A percentile compares a stretch with the other conserved stretches of the same genome.
These are phyloP conservation scores for Chloris gayana DNA, from an alignment of 176 grass and related monocot genomes.

Conservation along the genomic window DNA sequence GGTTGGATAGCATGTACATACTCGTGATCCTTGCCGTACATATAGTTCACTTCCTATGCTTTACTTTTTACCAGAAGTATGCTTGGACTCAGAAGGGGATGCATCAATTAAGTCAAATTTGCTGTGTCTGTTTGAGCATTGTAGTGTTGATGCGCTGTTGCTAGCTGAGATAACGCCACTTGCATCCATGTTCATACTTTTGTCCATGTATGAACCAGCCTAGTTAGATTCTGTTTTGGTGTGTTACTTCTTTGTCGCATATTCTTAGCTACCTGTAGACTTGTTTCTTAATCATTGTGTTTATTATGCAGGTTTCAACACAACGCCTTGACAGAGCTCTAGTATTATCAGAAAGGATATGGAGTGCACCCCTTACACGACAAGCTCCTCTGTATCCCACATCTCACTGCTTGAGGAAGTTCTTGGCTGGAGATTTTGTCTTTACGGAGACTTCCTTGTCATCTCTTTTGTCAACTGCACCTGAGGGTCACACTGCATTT, in stretches of 20 bases:
- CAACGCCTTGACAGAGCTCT: conserved; percentile 36
- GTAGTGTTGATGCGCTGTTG: background rate
- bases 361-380: conserved; percentile 66
- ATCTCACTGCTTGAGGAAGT: conserved; percentile 81
- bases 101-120: conserved; percentile 4
- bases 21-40: no score
- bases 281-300: conserved; percentile 5
- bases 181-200: background rate
- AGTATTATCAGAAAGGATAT: conserved; percentile 73
- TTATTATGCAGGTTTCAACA: conserved; percentile 45
- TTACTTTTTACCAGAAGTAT: background rate
- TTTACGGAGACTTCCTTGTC: conserved; percentile 78
- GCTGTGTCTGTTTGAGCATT: background rate
- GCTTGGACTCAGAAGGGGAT: background rate
- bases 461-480: conserved; percentile 94
- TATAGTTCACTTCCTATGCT: background rate
- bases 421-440: conserved; percentile 95
- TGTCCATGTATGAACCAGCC: background rate
- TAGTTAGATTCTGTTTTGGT: background rate
- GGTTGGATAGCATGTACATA: background rate
- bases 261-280: background rate
- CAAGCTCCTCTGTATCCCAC: conserved; percentile 70
- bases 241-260: background rate
- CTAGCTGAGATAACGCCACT: background rate
- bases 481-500: conserved; percentile 46